phyloP scores from a whole-genome alignment of 257 asterid genomes.

The Solanum pimpinellifolium region DNA sequence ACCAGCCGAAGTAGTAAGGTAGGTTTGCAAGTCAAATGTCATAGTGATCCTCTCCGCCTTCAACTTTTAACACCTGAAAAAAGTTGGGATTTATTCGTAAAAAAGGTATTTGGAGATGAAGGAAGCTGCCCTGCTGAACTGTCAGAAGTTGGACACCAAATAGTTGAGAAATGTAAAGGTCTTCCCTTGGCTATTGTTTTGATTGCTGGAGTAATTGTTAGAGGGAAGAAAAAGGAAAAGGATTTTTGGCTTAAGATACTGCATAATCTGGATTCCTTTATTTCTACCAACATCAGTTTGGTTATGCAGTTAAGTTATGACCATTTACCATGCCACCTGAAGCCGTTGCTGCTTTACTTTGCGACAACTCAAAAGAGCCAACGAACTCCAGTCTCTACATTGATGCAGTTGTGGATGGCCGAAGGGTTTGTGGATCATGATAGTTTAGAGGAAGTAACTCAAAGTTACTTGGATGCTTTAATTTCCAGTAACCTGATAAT shows the following conservation, averaged over 20 bases:
- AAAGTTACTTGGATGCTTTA: constrained; percentile 9
- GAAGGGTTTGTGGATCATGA: constrained; percentile 16
- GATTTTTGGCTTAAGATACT: neutral
- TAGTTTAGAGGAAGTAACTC: neutral
- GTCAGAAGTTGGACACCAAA: neutral
- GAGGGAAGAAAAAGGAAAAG: neutral
- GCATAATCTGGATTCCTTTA: neutral
- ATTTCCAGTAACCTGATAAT: constrained; percentile 5
- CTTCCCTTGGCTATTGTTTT: neutral
- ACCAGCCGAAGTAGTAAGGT: neutral
- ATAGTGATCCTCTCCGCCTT: neutral
- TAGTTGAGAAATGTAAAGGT: constrained; percentile 3
- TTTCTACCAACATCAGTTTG: neutral
- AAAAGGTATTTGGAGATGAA: neutral
- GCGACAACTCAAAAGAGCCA: neutral
- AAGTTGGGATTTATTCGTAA: neutral
- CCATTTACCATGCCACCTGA: constrained; percentile 14
- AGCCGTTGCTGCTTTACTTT: constrained; percentile 24
- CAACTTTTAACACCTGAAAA: neutral
- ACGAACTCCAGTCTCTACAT: neutral
- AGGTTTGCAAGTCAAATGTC: neutral
- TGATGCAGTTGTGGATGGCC: constrained; percentile 14
- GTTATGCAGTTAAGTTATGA: constrained; percentile 14
- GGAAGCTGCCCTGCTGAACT: neutral
- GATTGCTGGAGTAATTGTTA: neutral